Base-by-base conservation (phyloP, 108 stramenopile species). In the Fistulifera pelliculosa region DNA sequence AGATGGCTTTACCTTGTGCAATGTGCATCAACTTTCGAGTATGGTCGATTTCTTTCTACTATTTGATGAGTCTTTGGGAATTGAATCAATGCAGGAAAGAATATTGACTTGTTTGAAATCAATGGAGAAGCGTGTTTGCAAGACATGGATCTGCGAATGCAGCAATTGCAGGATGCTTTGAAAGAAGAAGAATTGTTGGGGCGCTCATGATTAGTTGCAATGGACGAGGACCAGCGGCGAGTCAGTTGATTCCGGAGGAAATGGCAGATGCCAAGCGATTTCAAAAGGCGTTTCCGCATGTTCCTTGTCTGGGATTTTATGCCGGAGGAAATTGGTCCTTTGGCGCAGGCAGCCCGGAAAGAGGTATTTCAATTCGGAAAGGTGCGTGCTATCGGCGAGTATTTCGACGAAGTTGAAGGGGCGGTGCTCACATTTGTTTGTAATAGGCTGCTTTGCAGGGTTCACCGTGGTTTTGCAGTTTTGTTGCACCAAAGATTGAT, bases 211-310 rank as follows among this genome's bases (percentile, higher is more conserved):
- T 70, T 42, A 65, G 62, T n/a, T 80, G 79, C 47, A 56, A 27
- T 35, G 73, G 69, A 25, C 64, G 79, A 23, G 79, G 79, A 11
- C 79, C 79, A 7, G 26, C 38, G 2, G 26, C 16, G 23, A 38
- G 54, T 1, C 12, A 35, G 2, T 25, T 66, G 12, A 64, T 78
- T 35, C 45, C 21, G 2, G 68, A 73, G 54, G 52, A 61, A 12
- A 75, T 75, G 79, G 54, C 69, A 6, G 79, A 80, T 64, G 79
- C 79, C 8, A 80, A 13, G 14, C 57, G 60, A 12, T 80, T 74
- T 52, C 17, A 51, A 15, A 49, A 47, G 0, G 51, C 25, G 18
- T 80, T 80, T 61, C 71, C 74, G 5, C 23, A 65, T 23, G 63
- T 76, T 19, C 73, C 73, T 2, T 71, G 68, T 49, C 38, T 70